Percentiles rank a stretch among this genome's conserved stretches.
Evolutionary conservation across 176 grass and related monocot species (phyloP).

Genomic region (Oryza punctata): DNA sequence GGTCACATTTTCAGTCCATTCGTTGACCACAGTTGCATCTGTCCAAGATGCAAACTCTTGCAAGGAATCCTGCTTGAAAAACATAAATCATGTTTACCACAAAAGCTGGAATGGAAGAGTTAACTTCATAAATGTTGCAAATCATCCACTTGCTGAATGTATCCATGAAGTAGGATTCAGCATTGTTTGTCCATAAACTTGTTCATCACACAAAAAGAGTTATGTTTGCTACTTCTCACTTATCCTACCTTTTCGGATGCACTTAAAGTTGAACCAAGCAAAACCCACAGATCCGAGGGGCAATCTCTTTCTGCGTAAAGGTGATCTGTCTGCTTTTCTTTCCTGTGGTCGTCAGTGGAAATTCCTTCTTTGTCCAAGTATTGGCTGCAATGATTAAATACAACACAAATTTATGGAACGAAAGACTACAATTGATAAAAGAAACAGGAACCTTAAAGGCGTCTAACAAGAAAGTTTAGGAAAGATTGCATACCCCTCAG

Average conservation of each 20-base stretch:
- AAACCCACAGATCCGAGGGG: constrained; percentile 28
- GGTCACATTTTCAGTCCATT: constrained; percentile 48
- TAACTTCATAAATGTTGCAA: constrained; percentile 15
- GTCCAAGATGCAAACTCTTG: constrained; percentile 39
- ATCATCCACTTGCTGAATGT: not conserved
- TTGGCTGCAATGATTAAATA: constrained; percentile 31
- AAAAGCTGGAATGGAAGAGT: not conserved
- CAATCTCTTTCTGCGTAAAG: not conserved
- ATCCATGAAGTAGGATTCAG: not conserved
- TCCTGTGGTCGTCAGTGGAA: not conserved
- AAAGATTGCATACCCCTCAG: not conserved
- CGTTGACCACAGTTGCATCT: not conserved
- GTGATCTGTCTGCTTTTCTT: not conserved
- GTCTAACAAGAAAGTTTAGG: not conserved
- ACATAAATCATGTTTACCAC: not conserved
- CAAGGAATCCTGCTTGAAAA: constrained; percentile 34
- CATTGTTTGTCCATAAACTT: not conserved
- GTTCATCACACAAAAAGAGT: not conserved
- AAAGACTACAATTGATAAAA: constrained; percentile 3
- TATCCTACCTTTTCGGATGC: constrained; percentile 47
- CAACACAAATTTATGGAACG: not conserved
- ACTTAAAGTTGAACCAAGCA: constrained; percentile 40
- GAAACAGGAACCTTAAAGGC: not conserved
- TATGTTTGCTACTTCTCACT: not conserved
- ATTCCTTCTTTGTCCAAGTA: constrained; percentile 1